phyloP scores from a whole-genome alignment of 148 eudicot genomes.

The Hydrangea macrophylla region DNA sequence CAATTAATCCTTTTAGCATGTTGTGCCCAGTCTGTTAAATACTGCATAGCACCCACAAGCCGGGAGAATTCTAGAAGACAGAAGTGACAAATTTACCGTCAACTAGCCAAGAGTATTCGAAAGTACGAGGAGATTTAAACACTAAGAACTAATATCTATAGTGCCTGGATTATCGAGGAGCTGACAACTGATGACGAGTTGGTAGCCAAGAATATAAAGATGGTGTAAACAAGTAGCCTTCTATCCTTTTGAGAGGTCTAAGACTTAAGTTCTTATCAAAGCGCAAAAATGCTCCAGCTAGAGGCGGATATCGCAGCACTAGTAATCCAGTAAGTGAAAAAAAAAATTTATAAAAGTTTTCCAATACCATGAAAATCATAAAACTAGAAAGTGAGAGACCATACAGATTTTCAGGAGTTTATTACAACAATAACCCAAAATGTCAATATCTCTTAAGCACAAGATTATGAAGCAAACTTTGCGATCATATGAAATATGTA shows the following conservation, averaged over 20 bases:
- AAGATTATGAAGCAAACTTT: conserved; percentile 14
- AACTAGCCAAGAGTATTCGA: neutral
- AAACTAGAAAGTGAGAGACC: neutral
- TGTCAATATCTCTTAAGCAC: neutral
- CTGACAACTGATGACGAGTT: neutral
- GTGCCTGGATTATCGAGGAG: neutral
- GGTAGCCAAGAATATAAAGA: no score
- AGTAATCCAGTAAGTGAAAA: no score
- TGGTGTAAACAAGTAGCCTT: no score
- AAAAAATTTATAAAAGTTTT: neutral
- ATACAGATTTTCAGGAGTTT: neutral
- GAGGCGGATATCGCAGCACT: neutral
- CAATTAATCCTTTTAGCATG: no score
- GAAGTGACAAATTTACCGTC: neutral
- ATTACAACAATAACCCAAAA: neutral
- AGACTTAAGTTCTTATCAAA: no score
- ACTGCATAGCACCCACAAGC: neutral
- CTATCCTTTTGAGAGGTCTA: no score
- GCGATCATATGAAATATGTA: conserved; percentile 19
- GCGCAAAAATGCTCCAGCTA: neutral
- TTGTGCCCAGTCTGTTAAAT: neutral
- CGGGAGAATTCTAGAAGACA: neutral
- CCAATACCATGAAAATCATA: neutral
- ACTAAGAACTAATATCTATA: no score
- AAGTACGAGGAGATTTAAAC: neutral